phyloP scores from a whole-genome alignment of 495 filamentous ascomycete genomes.

The Aspergillus panamensis region DNA sequence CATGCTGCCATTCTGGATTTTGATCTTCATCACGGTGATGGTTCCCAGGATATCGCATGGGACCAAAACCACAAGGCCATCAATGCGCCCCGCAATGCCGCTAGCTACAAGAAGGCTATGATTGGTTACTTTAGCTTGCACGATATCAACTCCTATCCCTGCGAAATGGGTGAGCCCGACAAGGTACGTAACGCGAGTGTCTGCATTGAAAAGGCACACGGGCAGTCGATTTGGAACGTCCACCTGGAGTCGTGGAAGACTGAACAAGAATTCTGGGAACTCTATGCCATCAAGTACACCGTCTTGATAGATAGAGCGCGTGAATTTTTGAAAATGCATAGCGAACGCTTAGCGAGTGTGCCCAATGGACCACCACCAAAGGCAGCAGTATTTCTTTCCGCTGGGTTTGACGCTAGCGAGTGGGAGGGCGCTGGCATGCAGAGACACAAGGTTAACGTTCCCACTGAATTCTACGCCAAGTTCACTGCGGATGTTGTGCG shows the following conservation, averaged over 20 bases:
- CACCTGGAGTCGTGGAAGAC: constrained; percentile 85
- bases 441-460: constrained; percentile 88
- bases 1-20: constrained; percentile 97
- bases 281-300: constrained; percentile 75
- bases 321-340: constrained; percentile 65
- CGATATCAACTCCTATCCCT: constrained; percentile 97
- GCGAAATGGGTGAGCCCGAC: constrained; percentile 81
- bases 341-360: constrained; percentile 53
- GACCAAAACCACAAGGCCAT: constrained; percentile 66
- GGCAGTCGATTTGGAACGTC: constrained; percentile 94
- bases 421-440: constrained; percentile 93
- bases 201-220: constrained; percentile 87
- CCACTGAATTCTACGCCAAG: constrained; percentile 91
- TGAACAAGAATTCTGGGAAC: constrained; percentile 77
- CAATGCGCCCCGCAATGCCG: constrained; percentile 58
- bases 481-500: constrained; percentile 80
- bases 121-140: constrained; percentile 96
- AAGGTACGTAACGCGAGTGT: constrained; percentile 89
- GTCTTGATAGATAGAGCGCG: constrained; percentile 76
- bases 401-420: constrained; percentile 95
- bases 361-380: constrained; percentile 57
- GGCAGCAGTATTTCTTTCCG: constrained; percentile 88
- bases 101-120: constrained; percentile 70
- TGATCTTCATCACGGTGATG: constrained; percentile 94
- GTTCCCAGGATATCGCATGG: constrained; percentile 90